A percentile compares a stretch with the other conserved stretches of the same genome.
These are phyloP conservation scores for Rosellinia necatrix DNA, from an alignment of 2,329 filamentous ascomycete genomes.

Conservation along the genomic window DNA sequence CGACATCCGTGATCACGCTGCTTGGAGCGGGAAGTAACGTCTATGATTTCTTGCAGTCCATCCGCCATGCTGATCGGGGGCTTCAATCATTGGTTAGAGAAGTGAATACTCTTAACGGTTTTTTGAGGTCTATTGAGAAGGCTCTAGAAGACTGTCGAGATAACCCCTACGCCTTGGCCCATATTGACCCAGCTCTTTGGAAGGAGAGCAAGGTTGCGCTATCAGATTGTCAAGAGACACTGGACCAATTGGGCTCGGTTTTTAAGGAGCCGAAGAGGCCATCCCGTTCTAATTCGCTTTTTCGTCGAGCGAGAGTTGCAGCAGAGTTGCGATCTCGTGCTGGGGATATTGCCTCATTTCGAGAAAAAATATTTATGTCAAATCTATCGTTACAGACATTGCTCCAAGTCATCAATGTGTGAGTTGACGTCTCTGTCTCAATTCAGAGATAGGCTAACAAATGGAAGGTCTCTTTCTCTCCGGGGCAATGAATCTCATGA, in stretches of 20 bases:
- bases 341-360: constrained; percentile 26
- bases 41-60: constrained; percentile 22
- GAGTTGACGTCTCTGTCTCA: neutral
- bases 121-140: constrained; percentile 22
- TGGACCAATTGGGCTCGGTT: constrained; percentile 17
- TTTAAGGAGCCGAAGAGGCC: constrained; percentile 22
- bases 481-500: constrained; percentile 26
- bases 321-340: constrained; percentile 26
- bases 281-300: constrained; percentile 23
- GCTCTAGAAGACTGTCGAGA: constrained; percentile 24
- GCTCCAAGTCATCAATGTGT: constrained; percentile 29
- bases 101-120: constrained; percentile 21
- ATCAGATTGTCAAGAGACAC: constrained; percentile 23
- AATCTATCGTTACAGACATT: constrained; percentile 26
- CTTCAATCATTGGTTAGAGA: constrained; percentile 23
- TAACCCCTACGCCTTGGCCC: constrained; percentile 21
- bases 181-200: constrained; percentile 28
- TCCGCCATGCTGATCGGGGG: constrained; percentile 24
- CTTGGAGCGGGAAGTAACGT: constrained; percentile 23
- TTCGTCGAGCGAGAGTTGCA: constrained; percentile 22
- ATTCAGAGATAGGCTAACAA: neutral
- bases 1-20: constrained; percentile 24
- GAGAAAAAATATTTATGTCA: constrained; percentile 30
- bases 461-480: constrained; percentile 26
- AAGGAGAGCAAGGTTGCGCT: constrained; percentile 28